phyloP scores from a whole-genome alignment of 345 rosid genomes.

The Abelmoschus esculentus region DNA sequence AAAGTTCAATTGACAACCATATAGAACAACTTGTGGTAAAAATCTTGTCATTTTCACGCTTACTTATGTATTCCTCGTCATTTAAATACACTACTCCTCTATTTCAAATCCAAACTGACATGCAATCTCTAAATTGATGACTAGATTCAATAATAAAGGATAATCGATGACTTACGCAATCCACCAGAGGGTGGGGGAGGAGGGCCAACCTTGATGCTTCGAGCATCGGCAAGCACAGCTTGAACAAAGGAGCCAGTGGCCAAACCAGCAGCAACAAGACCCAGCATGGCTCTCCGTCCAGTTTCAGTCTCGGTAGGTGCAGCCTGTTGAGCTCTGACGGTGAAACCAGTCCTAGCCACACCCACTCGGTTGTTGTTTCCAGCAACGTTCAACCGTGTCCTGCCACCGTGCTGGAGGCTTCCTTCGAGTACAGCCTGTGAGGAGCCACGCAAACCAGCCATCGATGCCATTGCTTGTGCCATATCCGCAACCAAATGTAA shows the following conservation, averaged over 20 bases:
- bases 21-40: too few species aligned
- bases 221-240: constrained; percentile 64
- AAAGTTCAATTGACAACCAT: too few species aligned
- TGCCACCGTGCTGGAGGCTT: constrained; percentile 50
- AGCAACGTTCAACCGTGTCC: constrained; percentile 31
- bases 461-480: constrained; percentile 73
- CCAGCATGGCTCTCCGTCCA: constrained; percentile 62
- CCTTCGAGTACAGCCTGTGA: constrained; percentile 70
- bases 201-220: constrained; percentile 72
- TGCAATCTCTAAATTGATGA: too few species aligned
- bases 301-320: constrained; percentile 46
- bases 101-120: too few species aligned
- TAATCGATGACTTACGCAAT: constrained; percentile 53
- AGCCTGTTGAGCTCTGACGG: constrained; percentile 50
- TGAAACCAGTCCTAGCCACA: constrained; percentile 30
- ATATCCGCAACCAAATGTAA: constrained; percentile 11
- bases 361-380: constrained; percentile 25
- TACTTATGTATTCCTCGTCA: too few species aligned
- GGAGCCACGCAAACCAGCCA: constrained; percentile 62
- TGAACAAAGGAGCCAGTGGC: constrained; percentile 67
- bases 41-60: neutral
- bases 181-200: constrained; percentile 95
- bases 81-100: too few species aligned
- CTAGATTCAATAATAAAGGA: neutral
- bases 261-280: constrained; percentile 63